Evolutionary conservation across 2,329 filamentous ascomycete species (phyloP), one percentile per base, ranked within the genome.

Genomic region (Colletotrichum costaricense): DNA sequence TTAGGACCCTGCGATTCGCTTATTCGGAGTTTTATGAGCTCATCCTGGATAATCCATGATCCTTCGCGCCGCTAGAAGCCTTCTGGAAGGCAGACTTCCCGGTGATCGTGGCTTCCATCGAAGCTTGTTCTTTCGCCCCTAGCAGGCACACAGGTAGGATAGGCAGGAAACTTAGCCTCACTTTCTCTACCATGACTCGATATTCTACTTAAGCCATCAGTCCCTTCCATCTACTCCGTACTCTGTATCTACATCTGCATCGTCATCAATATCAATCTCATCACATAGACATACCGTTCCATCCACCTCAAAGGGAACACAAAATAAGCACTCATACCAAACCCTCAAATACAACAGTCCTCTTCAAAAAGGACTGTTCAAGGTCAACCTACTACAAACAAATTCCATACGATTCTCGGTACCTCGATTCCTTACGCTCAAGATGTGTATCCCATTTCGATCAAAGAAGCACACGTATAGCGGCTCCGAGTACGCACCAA

Each of bases 41-140:
- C 52, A 63, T 55, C 4, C 38, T 22, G 4, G 26, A 14, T 16
- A 2, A 1, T 8, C 14, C 26, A 22, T 30, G 58, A 69, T 69
- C 65, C 57, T 69, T 42, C 54, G 28, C 1, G 38, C 65, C 42
- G 64, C 69, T 69, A 63, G 69, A 72, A 72, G 49, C 22, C 22
- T 54, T 72, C 58, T 19, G 52, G 64, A 72, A 69, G 69, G 58
- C 59, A 68, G 65, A 67, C 16, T 26, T 52, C 14, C 22, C 12
- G 49, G 56, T 30, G 58, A 52, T 69, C 52, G n/a, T 49, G 19
- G 14, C 33, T 57, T 30, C 38, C 54, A 19, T 16, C 26, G 49
- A 56, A 35, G 24, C 24, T 35, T 60, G n/a, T 60, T 54, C 6
- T n/a, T 64, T 71, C 26, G 28, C 42, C 30, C n/a, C n/a, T 6